Evolutionary conservation across 495 filamentous ascomycete genomes (phyloP).

Genomic region (Hypoxylon subgilvum): DNA sequence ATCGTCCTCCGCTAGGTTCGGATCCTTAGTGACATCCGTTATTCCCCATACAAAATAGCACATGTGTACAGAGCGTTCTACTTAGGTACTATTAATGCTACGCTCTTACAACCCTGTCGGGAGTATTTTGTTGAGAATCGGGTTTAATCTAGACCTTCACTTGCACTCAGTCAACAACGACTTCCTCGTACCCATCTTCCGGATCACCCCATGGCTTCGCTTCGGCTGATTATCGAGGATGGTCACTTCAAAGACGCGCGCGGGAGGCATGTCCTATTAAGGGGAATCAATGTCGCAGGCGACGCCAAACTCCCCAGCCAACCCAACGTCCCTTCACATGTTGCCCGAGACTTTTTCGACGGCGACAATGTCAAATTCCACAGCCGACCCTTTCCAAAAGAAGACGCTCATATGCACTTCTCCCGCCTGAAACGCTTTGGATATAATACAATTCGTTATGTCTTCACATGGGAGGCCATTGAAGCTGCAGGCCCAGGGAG

Average conservation of each 20-base stretch:
- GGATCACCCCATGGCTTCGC: conserved; percentile 48
- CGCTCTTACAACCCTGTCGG: neutral
- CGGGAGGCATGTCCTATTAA: conserved; percentile 62
- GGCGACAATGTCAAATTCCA: conserved; percentile 92
- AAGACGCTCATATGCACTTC: conserved; percentile 87
- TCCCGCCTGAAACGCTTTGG: conserved; percentile 83
- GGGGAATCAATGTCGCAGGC: conserved; percentile 70
- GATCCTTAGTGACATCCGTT: conserved; percentile 11
- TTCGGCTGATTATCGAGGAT: conserved; percentile 78
- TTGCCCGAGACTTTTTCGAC: conserved; percentile 82
- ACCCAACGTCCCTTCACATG: conserved; percentile 81
- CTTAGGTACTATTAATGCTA: neutral
- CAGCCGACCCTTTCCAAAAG: conserved; percentile 77
- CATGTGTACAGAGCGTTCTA: too few species aligned
- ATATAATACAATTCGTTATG: conserved; percentile 93
- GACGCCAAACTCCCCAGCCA: conserved; percentile 72
- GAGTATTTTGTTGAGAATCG: conserved; percentile 2
- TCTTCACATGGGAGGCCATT: conserved; percentile 99
- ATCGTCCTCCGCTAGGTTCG: conserved; percentile 15
- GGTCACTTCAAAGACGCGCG: conserved; percentile 71
- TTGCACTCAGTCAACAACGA: neutral
- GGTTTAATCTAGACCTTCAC: neutral
- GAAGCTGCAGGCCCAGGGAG: conserved; percentile 90
- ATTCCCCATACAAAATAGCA: conserved; percentile 13
- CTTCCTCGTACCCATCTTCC: neutral